phyloP scores from a whole-genome alignment of 305 asterid genomes.

The Solanum hybrid region DNA sequence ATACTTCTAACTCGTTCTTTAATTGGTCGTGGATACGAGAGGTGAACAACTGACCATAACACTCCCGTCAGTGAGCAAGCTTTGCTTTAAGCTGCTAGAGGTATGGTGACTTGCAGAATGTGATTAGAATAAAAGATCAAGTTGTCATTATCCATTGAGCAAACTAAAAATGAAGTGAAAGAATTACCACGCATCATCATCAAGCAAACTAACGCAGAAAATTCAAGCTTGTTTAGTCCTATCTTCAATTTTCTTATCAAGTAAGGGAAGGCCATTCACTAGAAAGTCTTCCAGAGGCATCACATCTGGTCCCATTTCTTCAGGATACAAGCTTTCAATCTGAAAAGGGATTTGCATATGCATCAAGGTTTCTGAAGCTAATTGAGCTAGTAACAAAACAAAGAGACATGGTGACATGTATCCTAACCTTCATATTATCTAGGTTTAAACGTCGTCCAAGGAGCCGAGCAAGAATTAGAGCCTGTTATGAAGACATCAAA shows the following conservation, averaged over 20 bases:
- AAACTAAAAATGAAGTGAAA: neutral
- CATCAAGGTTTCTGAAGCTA: neutral
- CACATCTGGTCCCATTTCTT: slow-evolving; percentile 9
- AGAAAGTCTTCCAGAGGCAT: slow-evolving; percentile 74
- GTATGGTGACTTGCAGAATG: neutral
- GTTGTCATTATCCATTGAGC: neutral
- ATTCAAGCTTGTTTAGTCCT: slow-evolving; percentile 21
- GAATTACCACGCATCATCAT: slow-evolving; percentile 7
- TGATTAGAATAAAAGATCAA: neutral
- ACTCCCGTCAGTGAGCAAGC: neutral
- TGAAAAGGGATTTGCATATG: neutral
- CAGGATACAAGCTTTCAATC: too few species aligned
- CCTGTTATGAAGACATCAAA: slow-evolving; percentile 30
- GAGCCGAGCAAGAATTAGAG: slow-evolving; percentile 85
- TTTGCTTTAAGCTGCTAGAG: neutral
- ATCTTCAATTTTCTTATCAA: too few species aligned
- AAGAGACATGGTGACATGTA: slow-evolving; percentile 2
- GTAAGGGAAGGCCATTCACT: slow-evolving; percentile 13
- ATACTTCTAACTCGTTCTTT: neutral
- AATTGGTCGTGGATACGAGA: neutral
- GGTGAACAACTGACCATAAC: neutral
- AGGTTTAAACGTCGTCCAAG: slow-evolving; percentile 66
- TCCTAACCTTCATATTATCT: slow-evolving; percentile 62
- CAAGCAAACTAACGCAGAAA: slow-evolving; percentile 33
- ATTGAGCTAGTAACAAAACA: slow-evolving; percentile 10